Evolutionary conservation across 495 filamentous ascomycete genomes (phyloP).

Genomic region (Hypoxylon lienhwacheense): DNA sequence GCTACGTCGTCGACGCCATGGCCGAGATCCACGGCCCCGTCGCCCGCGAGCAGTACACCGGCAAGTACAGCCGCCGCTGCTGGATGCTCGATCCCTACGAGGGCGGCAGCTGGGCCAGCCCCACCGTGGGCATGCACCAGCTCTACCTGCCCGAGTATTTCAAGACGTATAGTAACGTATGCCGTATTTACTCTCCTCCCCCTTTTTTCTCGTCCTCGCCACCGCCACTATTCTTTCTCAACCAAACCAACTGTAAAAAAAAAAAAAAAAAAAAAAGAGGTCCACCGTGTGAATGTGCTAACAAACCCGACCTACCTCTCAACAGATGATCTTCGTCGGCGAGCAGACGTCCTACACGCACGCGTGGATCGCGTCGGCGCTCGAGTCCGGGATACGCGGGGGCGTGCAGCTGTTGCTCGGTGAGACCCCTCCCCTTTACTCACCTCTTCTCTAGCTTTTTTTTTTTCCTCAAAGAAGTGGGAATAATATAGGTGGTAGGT

Average conservation of each 20-base stretch:
- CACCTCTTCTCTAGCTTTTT: too few relatives aligned
- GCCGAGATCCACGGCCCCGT: conserved; percentile 62
- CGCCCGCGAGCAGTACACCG: conserved; percentile 59
- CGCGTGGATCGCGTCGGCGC: conserved; percentile 69
- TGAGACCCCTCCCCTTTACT: too few relatives aligned
- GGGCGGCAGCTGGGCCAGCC: conserved; percentile 59
- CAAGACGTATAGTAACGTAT: conserved; percentile 62
- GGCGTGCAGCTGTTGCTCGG: conserved; percentile 64
- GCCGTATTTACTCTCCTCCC: conserved; percentile 5
- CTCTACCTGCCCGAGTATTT: conserved; percentile 70
- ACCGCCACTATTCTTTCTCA: not conserved
- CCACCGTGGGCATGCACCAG: conserved; percentile 61
- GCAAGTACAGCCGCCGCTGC: conserved; percentile 60
- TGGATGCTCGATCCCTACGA: conserved; percentile 60
- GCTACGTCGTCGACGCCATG: conserved; percentile 59
- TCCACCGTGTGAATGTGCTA: not conserved
- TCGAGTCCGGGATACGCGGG: conserved; percentile 68
- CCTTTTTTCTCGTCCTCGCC: not conserved
- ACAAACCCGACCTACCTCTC: not conserved
- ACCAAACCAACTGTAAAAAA: too few relatives aligned
- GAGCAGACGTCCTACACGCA: conserved; percentile 77
- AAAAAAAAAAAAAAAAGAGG: too few relatives aligned
- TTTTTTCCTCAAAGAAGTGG: too few relatives aligned
- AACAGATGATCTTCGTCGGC: conserved; percentile 64
- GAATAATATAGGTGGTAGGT: too few relatives aligned